Evolutionary conservation across 352 stramenopile species (phyloP).

Genomic region (Phytophthora ramorum): DNA sequence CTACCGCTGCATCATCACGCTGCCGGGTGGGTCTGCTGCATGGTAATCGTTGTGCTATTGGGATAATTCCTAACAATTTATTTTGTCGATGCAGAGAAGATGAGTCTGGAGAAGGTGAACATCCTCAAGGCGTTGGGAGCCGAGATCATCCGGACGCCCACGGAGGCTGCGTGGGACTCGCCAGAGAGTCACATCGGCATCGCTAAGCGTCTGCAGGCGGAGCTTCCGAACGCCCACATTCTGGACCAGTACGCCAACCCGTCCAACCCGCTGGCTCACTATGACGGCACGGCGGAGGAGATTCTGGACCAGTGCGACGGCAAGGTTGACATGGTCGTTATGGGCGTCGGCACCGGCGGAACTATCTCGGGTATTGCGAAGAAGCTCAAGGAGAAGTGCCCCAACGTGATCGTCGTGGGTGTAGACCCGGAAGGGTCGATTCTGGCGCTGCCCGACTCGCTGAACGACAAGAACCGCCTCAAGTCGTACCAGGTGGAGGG

Average conservation of each 20-base stretch:
- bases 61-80: neutral
- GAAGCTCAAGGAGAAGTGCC: conserved; percentile 94
- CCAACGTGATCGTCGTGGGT: conserved; percentile 85
- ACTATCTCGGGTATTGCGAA: conserved; percentile 95
- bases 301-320: conserved; percentile 93
- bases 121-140: conserved; percentile 95
- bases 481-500: conserved; percentile 94
- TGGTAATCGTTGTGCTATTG: neutral
- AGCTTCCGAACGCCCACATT: conserved; percentile 95
- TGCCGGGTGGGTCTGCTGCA: conserved; percentile 44
- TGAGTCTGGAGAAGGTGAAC: conserved; percentile 96
- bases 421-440: conserved; percentile 94
- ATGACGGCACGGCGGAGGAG: conserved; percentile 95
- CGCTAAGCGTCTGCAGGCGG: conserved; percentile 88
- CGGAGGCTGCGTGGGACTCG: conserved; percentile 95
- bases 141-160: conserved; percentile 96
- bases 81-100: conserved; percentile 82
- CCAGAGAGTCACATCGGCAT: conserved; percentile 95
- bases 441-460: conserved; percentile 87
- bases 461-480: conserved; percentile 94
- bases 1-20: conserved; percentile 94
- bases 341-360: conserved; percentile 94
- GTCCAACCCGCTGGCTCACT: conserved; percentile 95
- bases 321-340: conserved; percentile 95
- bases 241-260: conserved; percentile 97